Evolutionary conservation across 345 rosid species (phyloP), one percentile per base, ranked within the genome.

Genomic region (Citrus unshiu): DNA sequence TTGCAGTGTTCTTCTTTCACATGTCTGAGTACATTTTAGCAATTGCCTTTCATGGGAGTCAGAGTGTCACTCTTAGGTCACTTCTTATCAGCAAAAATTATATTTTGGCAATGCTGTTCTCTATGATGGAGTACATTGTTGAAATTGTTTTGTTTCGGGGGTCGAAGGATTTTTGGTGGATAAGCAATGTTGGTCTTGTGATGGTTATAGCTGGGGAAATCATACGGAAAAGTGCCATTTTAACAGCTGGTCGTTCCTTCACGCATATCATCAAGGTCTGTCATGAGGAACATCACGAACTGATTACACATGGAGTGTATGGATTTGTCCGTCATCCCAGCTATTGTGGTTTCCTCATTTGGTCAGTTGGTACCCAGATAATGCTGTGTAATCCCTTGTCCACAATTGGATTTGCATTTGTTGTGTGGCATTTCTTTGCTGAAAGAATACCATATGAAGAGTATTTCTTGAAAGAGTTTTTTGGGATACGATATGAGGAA

Each of bases 311-410:
- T 62, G 93, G 95, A 58, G 83, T 89, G 32, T 91, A 90, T 79
- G 73, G 83, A 18, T 72, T 85, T 25, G 78, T 91, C 65, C 92
- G 94, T 60, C 90, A 91, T 86, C 95, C 97, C 2, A 84, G 94
- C 74, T 93, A 93, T 68, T 85, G 83, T 0, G 94, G 95, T 78
- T 93, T 93, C 84, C 83, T 91, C 27, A 68, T 93, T 32, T 93
- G 95, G 95, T 85, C 95, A 37, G 91, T 88, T 3, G 94, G 93
- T 46, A 89, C 94, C 30, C 95, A 91, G 80, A 85, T 93, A 73
- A 91, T 91, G 97, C 78, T 93, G 58, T 91, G 93, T 74, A 93
- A 93, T 76, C 95, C 95, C 24, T 2, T 91, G 51, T 91, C 95
- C 5, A 80, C 84, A 4, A 54, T 87, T 62, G 93, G 83, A 63